Base-by-base conservation (phyloP, 768 basidiomycete species). In the Mrakia blollopis region DNA sequence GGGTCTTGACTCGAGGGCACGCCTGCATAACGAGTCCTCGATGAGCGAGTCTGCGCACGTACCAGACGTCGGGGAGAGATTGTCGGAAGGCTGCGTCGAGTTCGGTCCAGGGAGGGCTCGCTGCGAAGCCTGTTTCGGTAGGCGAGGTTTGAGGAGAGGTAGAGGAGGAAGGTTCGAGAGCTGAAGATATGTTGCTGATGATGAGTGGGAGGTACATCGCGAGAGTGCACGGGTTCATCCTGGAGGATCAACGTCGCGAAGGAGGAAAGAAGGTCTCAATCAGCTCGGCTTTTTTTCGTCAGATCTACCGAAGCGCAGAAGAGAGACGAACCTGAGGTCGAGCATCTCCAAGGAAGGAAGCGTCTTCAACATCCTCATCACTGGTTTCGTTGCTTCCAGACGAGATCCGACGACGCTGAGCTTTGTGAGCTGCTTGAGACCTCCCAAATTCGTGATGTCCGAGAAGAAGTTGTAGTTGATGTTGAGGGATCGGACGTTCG, bases 151-250 rank as follows among this genome's bases (percentile, higher is more conserved):
- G 75, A 67, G 57, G 68, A 54, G 35, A 54, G 28, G 28, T 61
- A 41, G 25, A 72, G 61, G 77, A 67, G 2, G 68, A 44, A 28
- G 41, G 75, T 72, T 32, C 68, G 52, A 28, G 25, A 16, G 41
- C 44, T 21, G 50, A 47, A 47, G 77, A 73, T 72, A 88, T 85
- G 80, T 90, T 89, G 80, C 87, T 86, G 76, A 92, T 89, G 72
- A 94, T 87, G 77, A 98, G 85, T 32, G 97, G 94, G 47, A 97
- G 87, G 84, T 99, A 98, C 91, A 93, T 96, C 9, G 92, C 92
- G 16, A 98, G 89, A 28, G 95, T 98, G 80, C 92, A 93, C 73
- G 97, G 95, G 82, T 99, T 99, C 94, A 98, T 97, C 84, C 90
- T 85, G 76, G 32, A 62, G 14, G 14, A 30, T 2, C 7, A 10